Base-by-base conservation (phyloP, 441 rosid genomes). In the Gossypium laxum region DNA sequence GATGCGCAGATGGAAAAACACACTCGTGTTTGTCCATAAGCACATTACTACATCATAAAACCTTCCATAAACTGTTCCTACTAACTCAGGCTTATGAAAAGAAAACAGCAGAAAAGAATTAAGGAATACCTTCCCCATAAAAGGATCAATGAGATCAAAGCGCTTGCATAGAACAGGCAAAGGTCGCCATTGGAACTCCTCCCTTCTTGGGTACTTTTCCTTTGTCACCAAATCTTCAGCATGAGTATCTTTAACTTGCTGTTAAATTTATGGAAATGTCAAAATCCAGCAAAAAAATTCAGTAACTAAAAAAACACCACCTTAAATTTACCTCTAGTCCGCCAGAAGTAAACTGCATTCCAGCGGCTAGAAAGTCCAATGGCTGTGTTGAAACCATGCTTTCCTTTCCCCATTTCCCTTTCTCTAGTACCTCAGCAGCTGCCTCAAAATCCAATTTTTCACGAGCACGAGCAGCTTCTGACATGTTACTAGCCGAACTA, bases 361-460 rank as follows among this genome's bases (percentile, higher is more conserved):
- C 91, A 63, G 80, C 57, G 11, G 88, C 85, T 63, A 86, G 79
- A 69, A 77, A 64, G 56, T 80, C 97, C 52, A 82, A 74, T 75
- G 71, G 80, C 78, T 81, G 83, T 1, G 67, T 54, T 62, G 83
- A 79, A 28, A 76, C 77, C 67, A 78, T 76, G 79, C 76, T 76
- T 59, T 86, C 90, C 79, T 84, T 80, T 71, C 78, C 81, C 77
- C 71, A 66, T 71, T 86, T 88, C 54, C 86, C 93, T 79, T 90
- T 94, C 78, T 89, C 90, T 70, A 92, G 79, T 81, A 93, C 96
- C 76, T 89, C 98, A 12, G 93, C 97, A 75, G 91, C 97, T 74
- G 96, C 90, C 88, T 94, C 99, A 82, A 94, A 94, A 77, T 94
- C 98, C 74, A 94, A 72, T 84, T 88, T 92, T 80, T 94, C 99